These are phyloP conservation scores for Styphnolobium japonicum DNA, from an alignment of 306 rosid species.

Conservation along the genomic window DNA sequence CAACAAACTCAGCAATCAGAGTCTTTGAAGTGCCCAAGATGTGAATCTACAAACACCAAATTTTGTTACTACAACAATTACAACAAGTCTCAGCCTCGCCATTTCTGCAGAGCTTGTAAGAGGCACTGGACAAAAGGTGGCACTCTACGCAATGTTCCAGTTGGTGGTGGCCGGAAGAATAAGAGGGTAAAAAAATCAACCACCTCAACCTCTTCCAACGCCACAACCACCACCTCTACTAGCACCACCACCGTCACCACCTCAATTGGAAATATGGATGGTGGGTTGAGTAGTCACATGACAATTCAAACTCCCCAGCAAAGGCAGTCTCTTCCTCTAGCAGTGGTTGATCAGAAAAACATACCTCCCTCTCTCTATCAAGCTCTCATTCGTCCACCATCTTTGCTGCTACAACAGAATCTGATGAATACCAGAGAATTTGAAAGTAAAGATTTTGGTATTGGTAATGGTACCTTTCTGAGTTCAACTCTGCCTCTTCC, in stretches of 20 bases:
- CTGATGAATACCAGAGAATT: constrained; percentile 24
- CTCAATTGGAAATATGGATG: constrained; percentile 14
- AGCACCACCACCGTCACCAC: constrained; percentile 19
- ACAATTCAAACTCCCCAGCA: constrained; percentile 33
- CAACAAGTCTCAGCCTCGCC: constrained; percentile 92
- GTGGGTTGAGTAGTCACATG: constrained; percentile 25
- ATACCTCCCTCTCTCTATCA: constrained; percentile 45
- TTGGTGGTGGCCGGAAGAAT: constrained; percentile 88
- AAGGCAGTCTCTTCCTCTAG: constrained; percentile 21
- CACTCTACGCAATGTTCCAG: constrained; percentile 91
- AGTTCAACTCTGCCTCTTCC: constrained; percentile 37
- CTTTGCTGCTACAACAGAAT: constrained; percentile 47
- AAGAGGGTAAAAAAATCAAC: constrained; percentile 49
- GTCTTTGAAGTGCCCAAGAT: constrained; percentile 79
- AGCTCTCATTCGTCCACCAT: constrained; percentile 44
- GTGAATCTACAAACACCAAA: constrained; percentile 88
- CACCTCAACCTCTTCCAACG: constrained; percentile 20
- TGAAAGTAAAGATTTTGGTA: constrained; percentile 36
- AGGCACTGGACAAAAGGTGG: constrained; percentile 99
- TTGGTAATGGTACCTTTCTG: constrained; percentile 26
- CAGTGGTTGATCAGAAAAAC: constrained; percentile 27
- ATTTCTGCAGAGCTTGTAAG: constrained; percentile 92
- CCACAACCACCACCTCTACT: constrained; percentile 17
- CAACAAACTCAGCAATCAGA: constrained; percentile 49
- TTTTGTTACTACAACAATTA: constrained; percentile 97